phyloP scores from a whole-genome alignment of 202 grass and related monocot species.

The Schoenoplectus triqueter region DNA sequence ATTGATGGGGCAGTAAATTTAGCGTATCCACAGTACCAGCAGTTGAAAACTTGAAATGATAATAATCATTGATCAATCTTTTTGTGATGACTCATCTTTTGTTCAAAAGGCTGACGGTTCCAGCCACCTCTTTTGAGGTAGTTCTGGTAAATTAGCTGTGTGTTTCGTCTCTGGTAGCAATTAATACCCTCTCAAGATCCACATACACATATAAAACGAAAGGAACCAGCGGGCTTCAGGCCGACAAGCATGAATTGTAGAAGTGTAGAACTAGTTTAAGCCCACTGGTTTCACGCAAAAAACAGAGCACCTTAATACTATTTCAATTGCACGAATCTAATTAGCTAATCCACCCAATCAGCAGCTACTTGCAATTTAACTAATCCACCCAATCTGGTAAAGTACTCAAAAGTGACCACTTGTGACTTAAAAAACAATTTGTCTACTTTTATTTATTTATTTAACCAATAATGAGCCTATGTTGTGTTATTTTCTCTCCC shows the following conservation, averaged over 20 bases:
- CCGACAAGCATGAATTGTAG: not conserved
- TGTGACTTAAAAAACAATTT: too few species aligned
- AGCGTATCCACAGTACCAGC: not conserved
- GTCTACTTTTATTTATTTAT: not conserved
- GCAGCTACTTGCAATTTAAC: not conserved
- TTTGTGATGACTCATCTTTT: too few species aligned
- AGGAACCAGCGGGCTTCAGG: too few species aligned
- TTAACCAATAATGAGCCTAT: not conserved
- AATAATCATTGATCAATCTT: not conserved
- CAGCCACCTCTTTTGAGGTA: too few species aligned
- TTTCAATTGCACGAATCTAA: not conserved
- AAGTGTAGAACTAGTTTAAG: not conserved
- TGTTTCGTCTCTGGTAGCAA: too few species aligned
- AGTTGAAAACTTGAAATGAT: not conserved
- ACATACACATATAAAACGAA: not conserved
- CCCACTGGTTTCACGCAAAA: not conserved
- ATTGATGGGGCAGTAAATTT: not conserved
- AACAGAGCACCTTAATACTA: not conserved
- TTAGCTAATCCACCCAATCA: conserved; percentile 15
- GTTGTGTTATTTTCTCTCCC: not conserved
- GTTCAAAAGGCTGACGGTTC: too few species aligned
- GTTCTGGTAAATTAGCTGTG: too few species aligned
- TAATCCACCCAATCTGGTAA: not conserved
- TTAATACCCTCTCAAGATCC: too few species aligned
- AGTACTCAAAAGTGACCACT: too few species aligned